A percentile compares a stretch with the other conserved stretches of the same genome.
phyloP scores from a whole-genome alignment of 805 yeast genomes.

The Myxozyma mucilagina region DNA sequence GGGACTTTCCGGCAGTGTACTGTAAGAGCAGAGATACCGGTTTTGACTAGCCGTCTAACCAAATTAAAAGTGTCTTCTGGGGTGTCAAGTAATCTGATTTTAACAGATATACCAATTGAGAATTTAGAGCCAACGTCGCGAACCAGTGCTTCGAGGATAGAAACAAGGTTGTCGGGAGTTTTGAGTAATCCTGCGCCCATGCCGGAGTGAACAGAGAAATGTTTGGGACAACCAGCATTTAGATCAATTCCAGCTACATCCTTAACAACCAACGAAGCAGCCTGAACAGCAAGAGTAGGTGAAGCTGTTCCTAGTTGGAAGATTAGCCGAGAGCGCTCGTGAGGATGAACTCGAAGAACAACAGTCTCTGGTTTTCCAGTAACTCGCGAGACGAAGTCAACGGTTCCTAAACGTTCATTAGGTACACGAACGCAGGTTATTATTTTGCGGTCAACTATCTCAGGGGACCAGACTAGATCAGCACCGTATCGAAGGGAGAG shows the following conservation, averaged over 20 bases:
- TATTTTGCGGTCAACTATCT: constrained; percentile 83
- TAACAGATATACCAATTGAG: constrained; percentile 82
- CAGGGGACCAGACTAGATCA: constrained; percentile 93
- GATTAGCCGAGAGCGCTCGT: constrained; percentile 54
- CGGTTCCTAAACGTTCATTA: constrained; percentile 18
- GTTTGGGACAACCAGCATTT: constrained; percentile 97
- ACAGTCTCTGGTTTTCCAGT: constrained; percentile 43
- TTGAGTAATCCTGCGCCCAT: constrained; percentile 94
- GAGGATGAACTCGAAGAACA: constrained; percentile 72
- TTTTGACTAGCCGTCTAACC: constrained; percentile 57
- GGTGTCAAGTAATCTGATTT: constrained; percentile 74
- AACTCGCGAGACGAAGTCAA: constrained; percentile 35
- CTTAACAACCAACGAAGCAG: constrained; percentile 73
- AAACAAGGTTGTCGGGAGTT: constrained; percentile 76
- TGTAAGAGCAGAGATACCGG: constrained; percentile 85
- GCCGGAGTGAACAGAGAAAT: constrained; percentile 89
- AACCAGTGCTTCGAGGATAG: constrained; percentile 68
- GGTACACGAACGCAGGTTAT: constrained; percentile 60
- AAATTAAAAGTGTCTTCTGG: constrained; percentile 61
- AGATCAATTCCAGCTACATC: constrained; percentile 94
- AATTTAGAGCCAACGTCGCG: constrained; percentile 75
- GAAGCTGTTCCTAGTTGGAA: constrained; percentile 90
- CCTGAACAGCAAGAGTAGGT: constrained; percentile 82
- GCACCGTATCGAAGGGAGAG: constrained; percentile 82
- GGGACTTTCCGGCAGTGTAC: constrained; percentile 86